These are phyloP conservation scores for Colletotrichum abscissum DNA, from an alignment of 2,329 filamentous ascomycete genomes.

Conservation along the genomic window DNA sequence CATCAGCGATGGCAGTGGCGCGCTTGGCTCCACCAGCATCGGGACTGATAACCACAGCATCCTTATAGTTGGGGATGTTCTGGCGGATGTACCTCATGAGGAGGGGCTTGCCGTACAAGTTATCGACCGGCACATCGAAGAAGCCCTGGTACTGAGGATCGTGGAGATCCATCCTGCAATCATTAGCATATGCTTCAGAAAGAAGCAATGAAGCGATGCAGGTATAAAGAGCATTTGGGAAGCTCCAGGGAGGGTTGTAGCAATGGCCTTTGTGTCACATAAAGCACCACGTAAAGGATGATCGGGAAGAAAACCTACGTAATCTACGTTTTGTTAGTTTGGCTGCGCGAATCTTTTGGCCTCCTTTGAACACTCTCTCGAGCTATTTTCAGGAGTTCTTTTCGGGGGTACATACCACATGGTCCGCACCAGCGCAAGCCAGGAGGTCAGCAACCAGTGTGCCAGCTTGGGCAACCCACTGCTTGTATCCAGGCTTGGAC, in stretches of 20 bases:
- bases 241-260: not conserved
- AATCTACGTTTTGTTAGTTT: slow-evolving; percentile 24
- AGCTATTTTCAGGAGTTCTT: not conserved
- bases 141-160: slow-evolving; percentile 98
- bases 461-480: slow-evolving; percentile 98
- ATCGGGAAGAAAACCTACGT: slow-evolving; percentile 38
- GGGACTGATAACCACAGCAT: slow-evolving; percentile 93
- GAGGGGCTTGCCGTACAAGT: slow-evolving; percentile 87
- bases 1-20: slow-evolving; percentile 94
- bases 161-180: slow-evolving; percentile 82
- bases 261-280: not conserved
- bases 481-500: slow-evolving; percentile 93
- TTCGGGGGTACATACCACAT: slow-evolving; percentile 63
- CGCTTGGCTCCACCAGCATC: slow-evolving; percentile 97
- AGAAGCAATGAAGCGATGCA: slow-evolving; percentile 25
- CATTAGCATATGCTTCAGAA: slow-evolving; percentile 39
- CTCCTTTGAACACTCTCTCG: not conserved
- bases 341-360: not conserved
- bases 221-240: not conserved
- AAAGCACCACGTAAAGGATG: not conserved
- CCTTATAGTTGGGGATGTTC: slow-evolving; percentile 84
- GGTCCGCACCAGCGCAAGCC: slow-evolving; percentile 94
- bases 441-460: slow-evolving; percentile 94
- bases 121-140: slow-evolving; percentile 98
- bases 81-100: slow-evolving; percentile 79